A percentile compares a stretch with the other conserved stretches of the same genome.
Evolutionary conservation across 306 rosid species (phyloP).

Genomic region (Quercus engelmannii): DNA sequence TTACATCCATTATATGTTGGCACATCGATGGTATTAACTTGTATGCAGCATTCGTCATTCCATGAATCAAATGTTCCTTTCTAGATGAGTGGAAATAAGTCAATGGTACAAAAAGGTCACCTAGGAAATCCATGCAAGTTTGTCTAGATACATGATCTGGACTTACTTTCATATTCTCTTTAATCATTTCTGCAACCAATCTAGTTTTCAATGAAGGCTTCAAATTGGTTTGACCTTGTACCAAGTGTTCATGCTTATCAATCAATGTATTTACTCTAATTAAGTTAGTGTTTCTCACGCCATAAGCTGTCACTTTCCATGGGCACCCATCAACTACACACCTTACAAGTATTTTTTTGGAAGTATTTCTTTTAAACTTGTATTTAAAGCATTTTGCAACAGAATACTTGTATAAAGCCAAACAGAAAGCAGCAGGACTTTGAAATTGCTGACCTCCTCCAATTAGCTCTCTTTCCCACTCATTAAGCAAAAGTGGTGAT

Average conservation of each 20-base stretch:
- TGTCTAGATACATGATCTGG: background rate
- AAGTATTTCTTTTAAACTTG: slow-evolving; percentile 1
- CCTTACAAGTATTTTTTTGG: background rate
- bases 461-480: background rate
- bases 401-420: slow-evolving; percentile 8
- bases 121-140: background rate
- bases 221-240: background rate
- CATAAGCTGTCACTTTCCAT: background rate
- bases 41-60: background rate
- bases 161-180: background rate
- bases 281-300: background rate
- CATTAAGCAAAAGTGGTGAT: background rate
- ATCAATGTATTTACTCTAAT: background rate
- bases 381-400: background rate
- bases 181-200: background rate
- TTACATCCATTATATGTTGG: slow-evolving; percentile 3
- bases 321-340: slow-evolving; percentile 3
- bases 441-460: background rate
- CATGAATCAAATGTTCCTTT: background rate
- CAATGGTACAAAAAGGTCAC: background rate
- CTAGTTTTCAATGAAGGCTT: background rate
- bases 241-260: slow-evolving; percentile 1
- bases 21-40: slow-evolving; percentile 8
- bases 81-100: background rate
- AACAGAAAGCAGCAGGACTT: background rate